Conservation (phyloP, 75 land plant genomes). For the Sequoiadendron giganteum region DNA sequence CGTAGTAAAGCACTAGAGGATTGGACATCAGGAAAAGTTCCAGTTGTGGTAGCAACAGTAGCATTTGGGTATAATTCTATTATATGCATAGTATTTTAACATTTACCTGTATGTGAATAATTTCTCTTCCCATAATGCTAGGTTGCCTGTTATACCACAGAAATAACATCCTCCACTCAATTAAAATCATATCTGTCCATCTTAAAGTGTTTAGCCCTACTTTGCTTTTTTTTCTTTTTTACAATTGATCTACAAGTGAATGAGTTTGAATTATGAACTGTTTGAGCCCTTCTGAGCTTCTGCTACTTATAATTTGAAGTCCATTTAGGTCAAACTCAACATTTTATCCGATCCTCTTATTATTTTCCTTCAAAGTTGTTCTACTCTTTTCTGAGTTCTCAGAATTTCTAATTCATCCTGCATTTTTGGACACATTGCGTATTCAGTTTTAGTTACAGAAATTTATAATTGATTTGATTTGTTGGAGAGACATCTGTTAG, state of each 20-base stretch:
- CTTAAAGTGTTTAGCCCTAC: not conserved
- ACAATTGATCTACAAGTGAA: not conserved
- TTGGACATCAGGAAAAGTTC: constrained; percentile 80
- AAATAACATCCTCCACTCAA: not conserved
- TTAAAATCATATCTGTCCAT: not conserved
- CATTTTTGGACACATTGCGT: not conserved
- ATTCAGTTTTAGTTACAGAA: not conserved
- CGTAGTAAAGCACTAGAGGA: constrained; percentile 68
- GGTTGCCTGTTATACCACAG: not conserved
- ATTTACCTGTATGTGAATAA: not conserved
- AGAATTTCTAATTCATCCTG: not conserved
- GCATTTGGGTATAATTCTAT: constrained; percentile 67
- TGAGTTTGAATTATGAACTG: not conserved
- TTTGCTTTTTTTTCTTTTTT: not conserved
- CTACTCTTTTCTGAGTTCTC: not conserved
- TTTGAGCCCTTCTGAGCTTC: not conserved
- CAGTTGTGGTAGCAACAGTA: constrained; percentile 86
- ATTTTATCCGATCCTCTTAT: not conserved
- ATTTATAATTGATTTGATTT: not conserved
- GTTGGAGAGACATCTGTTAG: not conserved
- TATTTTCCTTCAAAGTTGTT: not conserved
- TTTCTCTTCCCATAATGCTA: not conserved
- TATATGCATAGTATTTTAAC: not conserved
- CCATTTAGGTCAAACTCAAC: not conserved
- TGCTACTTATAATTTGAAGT: not conserved